Evolutionary conservation across 345 rosid genomes (phyloP).

Genomic region (Gossypium stocksii): DNA sequence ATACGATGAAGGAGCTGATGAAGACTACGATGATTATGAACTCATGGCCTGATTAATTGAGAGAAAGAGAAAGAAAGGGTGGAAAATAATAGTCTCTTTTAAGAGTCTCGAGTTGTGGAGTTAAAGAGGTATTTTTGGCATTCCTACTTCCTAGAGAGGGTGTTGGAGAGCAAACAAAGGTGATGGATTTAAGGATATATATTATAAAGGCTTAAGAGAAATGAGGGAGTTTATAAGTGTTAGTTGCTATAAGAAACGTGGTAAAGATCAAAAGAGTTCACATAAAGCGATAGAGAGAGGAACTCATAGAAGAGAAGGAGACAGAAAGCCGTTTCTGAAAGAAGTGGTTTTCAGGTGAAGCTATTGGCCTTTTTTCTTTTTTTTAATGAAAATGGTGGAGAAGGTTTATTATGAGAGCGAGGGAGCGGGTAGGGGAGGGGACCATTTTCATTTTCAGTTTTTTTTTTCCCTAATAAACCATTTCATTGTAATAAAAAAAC

Average conservation of each 20-base stretch:
- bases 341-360: constrained; percentile 24
- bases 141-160: not conserved
- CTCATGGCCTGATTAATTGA: constrained; percentile 21
- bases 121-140: not conserved
- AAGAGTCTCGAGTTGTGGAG: not conserved
- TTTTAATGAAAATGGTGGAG: not conserved
- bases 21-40: not conserved
- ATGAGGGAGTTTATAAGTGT: not conserved
- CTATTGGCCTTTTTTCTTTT: constrained; percentile 1
- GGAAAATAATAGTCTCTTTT: not conserved
- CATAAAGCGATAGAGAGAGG: constrained; percentile 4
- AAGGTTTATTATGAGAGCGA: not conserved
- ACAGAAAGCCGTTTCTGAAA: not conserved
- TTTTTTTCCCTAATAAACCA: too few relatives aligned
- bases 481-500: too few relatives aligned
- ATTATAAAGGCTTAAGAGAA: not conserved
- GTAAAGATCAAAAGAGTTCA: not conserved
- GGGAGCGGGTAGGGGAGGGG: not conserved
- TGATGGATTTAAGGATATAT: not conserved
- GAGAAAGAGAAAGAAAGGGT: not conserved
- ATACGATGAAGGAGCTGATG: constrained; percentile 3
- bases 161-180: not conserved
- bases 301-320: not conserved
- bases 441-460: constrained; percentile 2
- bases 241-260: constrained; percentile 13